These are phyloP conservation scores for Piromyces sp. DNA, from an alignment of 192 early-diverging fungal species.

Conservation along the genomic window DNA sequence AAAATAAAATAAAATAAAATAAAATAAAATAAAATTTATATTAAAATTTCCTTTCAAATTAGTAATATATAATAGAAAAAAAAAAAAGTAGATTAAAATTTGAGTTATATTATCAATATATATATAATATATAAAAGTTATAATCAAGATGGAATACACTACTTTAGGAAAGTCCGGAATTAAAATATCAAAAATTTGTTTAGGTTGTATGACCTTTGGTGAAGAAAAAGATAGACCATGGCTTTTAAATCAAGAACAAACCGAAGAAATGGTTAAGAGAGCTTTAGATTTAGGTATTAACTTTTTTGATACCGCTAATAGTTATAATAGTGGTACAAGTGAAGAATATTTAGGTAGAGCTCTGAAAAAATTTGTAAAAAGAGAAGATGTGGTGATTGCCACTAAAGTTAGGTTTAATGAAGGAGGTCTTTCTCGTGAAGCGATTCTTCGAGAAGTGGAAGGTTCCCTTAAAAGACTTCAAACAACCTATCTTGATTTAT, in stretches of 20 bases:
- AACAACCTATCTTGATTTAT: neutral
- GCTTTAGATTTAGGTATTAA: neutral
- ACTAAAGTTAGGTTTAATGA: neutral
- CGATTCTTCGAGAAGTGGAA: neutral
- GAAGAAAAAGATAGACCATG: neutral
- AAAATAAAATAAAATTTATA: too few relatives aligned
- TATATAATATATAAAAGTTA: too few relatives aligned
- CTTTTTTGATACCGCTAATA: neutral
- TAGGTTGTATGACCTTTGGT: neutral
- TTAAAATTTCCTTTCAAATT: too few relatives aligned
- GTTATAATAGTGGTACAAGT: neutral
- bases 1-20: too few relatives aligned
- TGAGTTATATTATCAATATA: too few relatives aligned
- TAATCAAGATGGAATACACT: neutral
- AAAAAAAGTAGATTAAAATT: too few relatives aligned
- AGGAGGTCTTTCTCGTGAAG: neutral
- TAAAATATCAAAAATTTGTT: neutral
- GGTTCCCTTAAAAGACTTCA: neutral
- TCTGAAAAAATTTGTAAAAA: too few relatives aligned
- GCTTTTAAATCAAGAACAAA: neutral
- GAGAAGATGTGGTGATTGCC: slow-evolving; percentile 1
- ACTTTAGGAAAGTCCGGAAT: neutral
- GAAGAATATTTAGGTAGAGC: neutral
- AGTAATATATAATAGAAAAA: too few relatives aligned
- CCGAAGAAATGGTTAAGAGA: neutral